Conservation (phyloP, 192 early-diverging fungal genomes). For the Coemansia sp. region DNA sequence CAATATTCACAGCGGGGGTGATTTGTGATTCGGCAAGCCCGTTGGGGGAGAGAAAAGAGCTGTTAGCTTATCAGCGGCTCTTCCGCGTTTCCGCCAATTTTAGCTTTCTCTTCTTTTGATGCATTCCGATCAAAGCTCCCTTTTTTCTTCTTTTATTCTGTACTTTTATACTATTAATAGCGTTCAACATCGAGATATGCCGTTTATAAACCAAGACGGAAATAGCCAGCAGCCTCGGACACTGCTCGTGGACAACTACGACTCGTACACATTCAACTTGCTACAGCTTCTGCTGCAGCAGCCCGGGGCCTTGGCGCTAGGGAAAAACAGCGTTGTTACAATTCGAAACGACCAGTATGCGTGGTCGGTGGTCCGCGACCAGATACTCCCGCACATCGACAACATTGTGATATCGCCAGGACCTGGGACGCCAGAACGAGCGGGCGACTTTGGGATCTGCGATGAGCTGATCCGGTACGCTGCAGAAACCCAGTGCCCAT, state of each 20-base stretch:
- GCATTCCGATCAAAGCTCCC: not conserved
- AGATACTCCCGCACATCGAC: constrained; percentile 81
- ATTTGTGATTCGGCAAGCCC: not conserved
- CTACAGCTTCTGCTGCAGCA: constrained; percentile 61
- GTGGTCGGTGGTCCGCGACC: constrained; percentile 62
- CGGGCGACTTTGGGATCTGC: constrained; percentile 53
- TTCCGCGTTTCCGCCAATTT: not conserved
- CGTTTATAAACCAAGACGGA: not conserved
- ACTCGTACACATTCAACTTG: constrained; percentile 98
- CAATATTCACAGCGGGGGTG: not conserved
- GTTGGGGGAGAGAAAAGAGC: not conserved
- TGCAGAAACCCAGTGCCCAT: constrained; percentile 58
- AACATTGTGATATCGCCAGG: constrained; percentile 92
- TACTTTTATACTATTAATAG: constrained; percentile 1
- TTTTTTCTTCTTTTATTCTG: not conserved
- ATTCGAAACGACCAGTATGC: constrained; percentile 91
- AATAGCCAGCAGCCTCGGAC: constrained; percentile 23
- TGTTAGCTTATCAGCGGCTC: not conserved
- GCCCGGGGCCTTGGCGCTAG: not conserved
- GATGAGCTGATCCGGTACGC: constrained; percentile 12
- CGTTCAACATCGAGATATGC: not conserved
- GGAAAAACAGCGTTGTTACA: constrained; percentile 59
- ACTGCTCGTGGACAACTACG: constrained; percentile 95
- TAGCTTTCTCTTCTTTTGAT: not conserved
- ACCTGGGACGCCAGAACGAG: constrained; percentile 77